Conservation (phyloP, 176 grass and related monocot species). For the Lolium perenne region DNA sequence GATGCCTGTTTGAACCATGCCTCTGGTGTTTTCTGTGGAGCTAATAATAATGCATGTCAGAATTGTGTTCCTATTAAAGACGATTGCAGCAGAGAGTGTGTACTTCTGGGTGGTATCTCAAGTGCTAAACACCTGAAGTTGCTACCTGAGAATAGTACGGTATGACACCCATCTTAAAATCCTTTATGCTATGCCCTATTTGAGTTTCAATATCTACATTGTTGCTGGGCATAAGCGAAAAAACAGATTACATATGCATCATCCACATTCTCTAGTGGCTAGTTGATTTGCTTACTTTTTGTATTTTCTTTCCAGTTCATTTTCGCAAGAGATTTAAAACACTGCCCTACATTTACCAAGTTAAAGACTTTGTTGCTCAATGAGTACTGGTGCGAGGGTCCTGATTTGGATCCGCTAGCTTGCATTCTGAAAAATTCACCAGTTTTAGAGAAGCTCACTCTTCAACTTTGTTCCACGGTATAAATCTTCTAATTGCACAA, state of each 20-base stretch:
- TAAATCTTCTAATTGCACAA: neutral
- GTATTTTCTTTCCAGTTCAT: neutral
- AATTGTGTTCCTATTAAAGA: neutral
- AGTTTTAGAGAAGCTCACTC: slow-evolving; percentile 25
- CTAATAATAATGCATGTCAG: neutral
- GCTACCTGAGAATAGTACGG: neutral
- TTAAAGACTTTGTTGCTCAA: slow-evolving; percentile 27
- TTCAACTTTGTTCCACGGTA: slow-evolving; percentile 1
- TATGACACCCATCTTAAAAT: neutral
- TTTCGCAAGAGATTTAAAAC: slow-evolving; percentile 19
- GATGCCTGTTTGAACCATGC: neutral
- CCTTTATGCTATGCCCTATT: too few species aligned
- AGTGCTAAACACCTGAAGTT: neutral
- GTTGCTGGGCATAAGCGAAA: too few species aligned
- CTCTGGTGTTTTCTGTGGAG: neutral
- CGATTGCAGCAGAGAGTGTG: neutral
- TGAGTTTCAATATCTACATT: too few species aligned
- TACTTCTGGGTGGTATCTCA: slow-evolving; percentile 35
- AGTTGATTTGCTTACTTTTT: neutral
- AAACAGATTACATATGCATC: too few species aligned
- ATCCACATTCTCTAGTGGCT: too few species aligned
- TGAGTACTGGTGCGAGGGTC: neutral
- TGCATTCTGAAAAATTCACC: slow-evolving; percentile 25
- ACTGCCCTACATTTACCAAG: slow-evolving; percentile 27
- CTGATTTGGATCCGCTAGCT: neutral